Base-by-base conservation (phyloP, 495 filamentous ascomycete species). In the Penicillium egyptiacum region DNA sequence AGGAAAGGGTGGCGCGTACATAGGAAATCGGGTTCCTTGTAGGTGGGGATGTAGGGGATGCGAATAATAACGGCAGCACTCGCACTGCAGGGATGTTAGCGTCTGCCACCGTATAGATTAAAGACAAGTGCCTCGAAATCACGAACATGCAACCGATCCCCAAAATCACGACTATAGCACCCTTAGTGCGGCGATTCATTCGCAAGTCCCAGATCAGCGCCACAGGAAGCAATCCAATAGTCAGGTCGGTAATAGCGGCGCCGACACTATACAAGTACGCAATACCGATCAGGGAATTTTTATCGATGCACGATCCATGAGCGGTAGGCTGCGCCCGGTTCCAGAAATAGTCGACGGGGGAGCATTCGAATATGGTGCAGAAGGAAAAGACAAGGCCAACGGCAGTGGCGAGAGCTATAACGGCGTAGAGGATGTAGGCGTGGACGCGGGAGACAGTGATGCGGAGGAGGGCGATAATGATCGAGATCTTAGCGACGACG, bases 211-310 rank as follows among this genome's bases (percentile, higher is more conserved):
- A 65, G 17, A 71, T 69, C 35, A 75, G 44, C 26, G 71, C 64
- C 14, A 61, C 59, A 5, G 69, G 62, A 12, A 75, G 56, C 4
- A 70, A 54, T 4, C 73, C 75, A 17, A 77, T 73, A 0, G 67
- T 68, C 31, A 76, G 66, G 53, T 78, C 75, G 12, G 64, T 70
- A 0, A 71, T 22, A 11, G 68, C 68, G 0, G 73, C 65, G 9
- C 65, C 64, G 1, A 63, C 65, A 50, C 74, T 76, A 51, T 78
- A 75, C 22, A 71, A 52, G 26, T 75, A 70, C 2, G 68, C 73
- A 50, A 76, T 66, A 2, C 46, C 63, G 10, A 69, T 55, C 12
- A 68, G 58, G 9, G 55, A 25, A 11, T 66, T 8, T 2, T 58
- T 51, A 19, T 59, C 23, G 50, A 76, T 46, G 42, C 75, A 77